Evolutionary conservation across 306 rosid genomes (phyloP).

Genomic region (Sphenostylis stenocarpa): DNA sequence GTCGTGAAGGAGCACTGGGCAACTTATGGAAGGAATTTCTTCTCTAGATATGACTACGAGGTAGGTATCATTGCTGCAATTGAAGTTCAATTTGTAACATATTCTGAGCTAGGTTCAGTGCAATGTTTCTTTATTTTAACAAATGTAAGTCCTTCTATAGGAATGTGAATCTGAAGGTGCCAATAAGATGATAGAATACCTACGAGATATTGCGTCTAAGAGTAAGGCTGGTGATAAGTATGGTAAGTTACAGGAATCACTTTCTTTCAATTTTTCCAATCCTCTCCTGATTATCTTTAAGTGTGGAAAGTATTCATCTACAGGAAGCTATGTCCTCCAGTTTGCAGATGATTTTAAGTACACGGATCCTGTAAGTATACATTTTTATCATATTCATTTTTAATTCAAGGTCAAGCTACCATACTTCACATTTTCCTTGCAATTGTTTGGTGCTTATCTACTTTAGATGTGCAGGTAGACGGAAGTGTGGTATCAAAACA

Average conservation of each 20-base stretch:
- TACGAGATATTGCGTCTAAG: constrained; percentile 62
- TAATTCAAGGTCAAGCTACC: constrained; percentile 16
- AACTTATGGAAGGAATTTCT: constrained; percentile 88
- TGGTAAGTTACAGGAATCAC: constrained; percentile 52
- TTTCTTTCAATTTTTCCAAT: constrained; percentile 19
- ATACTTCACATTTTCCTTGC: constrained; percentile 14
- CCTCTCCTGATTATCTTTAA: constrained; percentile 9
- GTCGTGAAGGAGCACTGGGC: constrained; percentile 90
- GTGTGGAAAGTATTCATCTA: constrained; percentile 21
- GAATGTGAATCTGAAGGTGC: constrained; percentile 96
- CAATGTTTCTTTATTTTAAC: constrained; percentile 17
- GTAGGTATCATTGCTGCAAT: constrained; percentile 39
- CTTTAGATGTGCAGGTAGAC: constrained; percentile 64
- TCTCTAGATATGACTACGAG: constrained; percentile 96
- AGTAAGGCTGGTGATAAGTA: constrained; percentile 80
- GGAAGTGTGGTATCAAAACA: constrained; percentile 88
- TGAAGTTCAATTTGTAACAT: constrained; percentile 11
- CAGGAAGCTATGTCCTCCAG: constrained; percentile 85
- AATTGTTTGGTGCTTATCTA: background rate
- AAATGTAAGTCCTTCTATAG: constrained; percentile 43
- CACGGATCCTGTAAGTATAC: constrained; percentile 73
- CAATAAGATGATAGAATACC: constrained; percentile 75
- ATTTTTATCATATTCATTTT: constrained; percentile 16
- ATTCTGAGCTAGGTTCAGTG: constrained; percentile 16
- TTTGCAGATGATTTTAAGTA: constrained; percentile 87